phyloP scores from a whole-genome alignment of 2,329 filamentous ascomycete species.

The Colletotrichum cuscutae region DNA sequence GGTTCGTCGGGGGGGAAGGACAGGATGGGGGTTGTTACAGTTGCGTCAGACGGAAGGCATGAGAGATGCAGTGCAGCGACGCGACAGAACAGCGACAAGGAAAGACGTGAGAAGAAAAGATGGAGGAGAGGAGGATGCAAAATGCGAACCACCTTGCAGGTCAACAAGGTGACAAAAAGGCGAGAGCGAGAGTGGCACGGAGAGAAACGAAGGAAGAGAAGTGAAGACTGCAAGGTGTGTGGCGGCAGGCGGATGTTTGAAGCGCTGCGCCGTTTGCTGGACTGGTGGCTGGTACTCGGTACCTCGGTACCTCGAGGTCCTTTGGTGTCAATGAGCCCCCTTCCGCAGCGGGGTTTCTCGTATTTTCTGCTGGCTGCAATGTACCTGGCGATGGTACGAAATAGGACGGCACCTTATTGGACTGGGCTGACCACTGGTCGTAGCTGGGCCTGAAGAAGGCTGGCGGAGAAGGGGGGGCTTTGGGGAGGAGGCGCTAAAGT shows the following conservation, averaged over 20 bases:
- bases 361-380: constrained; percentile 2
- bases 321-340: not conserved
- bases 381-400: not conserved
- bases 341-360: not conserved
- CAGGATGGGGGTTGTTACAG: not conserved
- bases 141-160: constrained; percentile 3
- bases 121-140: not conserved
- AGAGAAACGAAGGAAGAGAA: not conserved
- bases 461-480: not conserved
- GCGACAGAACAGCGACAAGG: not conserved
- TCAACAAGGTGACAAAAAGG: not conserved
- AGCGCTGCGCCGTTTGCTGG: constrained; percentile 3
- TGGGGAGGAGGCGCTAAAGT: constrained; percentile 14
- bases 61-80: constrained; percentile 2
- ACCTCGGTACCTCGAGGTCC: not conserved
- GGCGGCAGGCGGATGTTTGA: not conserved
- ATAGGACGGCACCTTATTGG: constrained; percentile 13
- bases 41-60: constrained; percentile 9
- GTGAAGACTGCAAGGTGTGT: constrained; percentile 9
- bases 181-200: not conserved
- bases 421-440: not conserved
- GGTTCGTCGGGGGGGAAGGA: not conserved
- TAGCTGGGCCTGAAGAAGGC: constrained; percentile 3
- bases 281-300: constrained; percentile 8
- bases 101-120: not conserved